A percentile compares a stretch with the other conserved stretches of the same genome.
phyloP scores from a whole-genome alignment of 108 stramenopile genomes.

The Fragilaria crotonensis region DNA sequence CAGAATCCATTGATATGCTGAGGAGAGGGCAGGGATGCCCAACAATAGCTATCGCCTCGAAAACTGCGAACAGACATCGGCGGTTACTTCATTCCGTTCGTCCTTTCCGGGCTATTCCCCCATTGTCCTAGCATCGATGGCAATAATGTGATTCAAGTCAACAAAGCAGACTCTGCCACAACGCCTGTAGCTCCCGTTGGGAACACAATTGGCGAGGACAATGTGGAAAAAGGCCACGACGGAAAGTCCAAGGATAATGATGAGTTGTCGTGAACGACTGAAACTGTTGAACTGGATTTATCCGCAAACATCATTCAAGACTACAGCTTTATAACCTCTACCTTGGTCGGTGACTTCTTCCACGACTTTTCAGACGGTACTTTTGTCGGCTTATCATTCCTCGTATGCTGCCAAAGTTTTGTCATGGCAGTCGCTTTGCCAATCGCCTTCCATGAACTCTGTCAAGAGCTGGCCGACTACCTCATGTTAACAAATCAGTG shows the following conservation, averaged over 20 bases:
- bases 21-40: too few species aligned
- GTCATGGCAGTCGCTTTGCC: conserved; percentile 44
- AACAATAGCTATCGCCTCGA: conserved; percentile 25
- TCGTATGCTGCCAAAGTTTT: conserved; percentile 28
- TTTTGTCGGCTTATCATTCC: conserved; percentile 73
- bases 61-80: conserved; percentile 41
- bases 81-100: conserved; percentile 63
- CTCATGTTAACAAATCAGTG: conserved; percentile 56
- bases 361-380: conserved; percentile 84
- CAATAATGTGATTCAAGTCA: too few species aligned
- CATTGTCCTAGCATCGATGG: too few species aligned
- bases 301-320: not conserved
- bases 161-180: conserved; percentile 7
- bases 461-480: conserved; percentile 84
- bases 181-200: not conserved
- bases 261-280: not conserved
- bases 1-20: conserved; percentile 41
- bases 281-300: not conserved
- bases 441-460: conserved; percentile 70
- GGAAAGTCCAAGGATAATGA: not conserved
- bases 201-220: not conserved
- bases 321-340: conserved; percentile 11
- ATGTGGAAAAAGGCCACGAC: conserved; percentile 8
- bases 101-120: conserved; percentile 45
- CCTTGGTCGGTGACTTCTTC: conserved; percentile 56